Percentiles rank a stretch among this genome's conserved stretches.
These are phyloP conservation scores for Zygoascus sp. DNA, from an alignment of 1,139 yeast species.

Conservation along the genomic window DNA sequence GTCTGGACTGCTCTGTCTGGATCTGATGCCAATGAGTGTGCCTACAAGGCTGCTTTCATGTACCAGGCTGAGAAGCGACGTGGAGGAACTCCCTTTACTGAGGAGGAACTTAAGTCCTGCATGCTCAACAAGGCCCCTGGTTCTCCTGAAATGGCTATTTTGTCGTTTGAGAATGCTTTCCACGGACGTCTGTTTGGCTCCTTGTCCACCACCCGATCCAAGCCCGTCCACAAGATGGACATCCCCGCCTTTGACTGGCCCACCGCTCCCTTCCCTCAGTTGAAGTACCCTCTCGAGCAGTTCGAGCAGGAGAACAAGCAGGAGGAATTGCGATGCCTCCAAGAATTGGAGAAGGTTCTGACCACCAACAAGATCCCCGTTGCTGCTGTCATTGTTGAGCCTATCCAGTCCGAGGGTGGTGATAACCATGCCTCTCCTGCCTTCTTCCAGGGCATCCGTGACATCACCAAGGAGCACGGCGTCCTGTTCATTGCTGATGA, in stretches of 20 bases:
- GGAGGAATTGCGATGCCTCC: constrained; percentile 68
- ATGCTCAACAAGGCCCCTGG: constrained; percentile 73
- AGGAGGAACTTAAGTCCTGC: constrained; percentile 56
- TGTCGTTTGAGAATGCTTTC: constrained; percentile 71
- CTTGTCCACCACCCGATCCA: constrained; percentile 71
- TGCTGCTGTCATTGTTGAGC: constrained; percentile 74
- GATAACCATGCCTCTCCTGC: constrained; percentile 74
- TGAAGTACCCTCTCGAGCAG: constrained; percentile 66
- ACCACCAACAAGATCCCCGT: constrained; percentile 59
- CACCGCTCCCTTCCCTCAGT: constrained; percentile 72
- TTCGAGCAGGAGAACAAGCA: constrained; percentile 50
- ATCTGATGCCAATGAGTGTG: constrained; percentile 80
- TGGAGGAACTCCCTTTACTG: constrained; percentile 45
- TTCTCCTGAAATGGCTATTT: constrained; percentile 63
- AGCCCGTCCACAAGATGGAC: constrained; percentile 79
- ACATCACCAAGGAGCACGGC: constrained; percentile 61
- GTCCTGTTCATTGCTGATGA: constrained; percentile 73
- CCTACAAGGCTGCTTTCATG: constrained; percentile 79
- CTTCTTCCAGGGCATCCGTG: constrained; percentile 76
- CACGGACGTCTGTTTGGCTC: constrained; percentile 82
- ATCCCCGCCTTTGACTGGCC: constrained; percentile 87
- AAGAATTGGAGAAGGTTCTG: constrained; percentile 52
- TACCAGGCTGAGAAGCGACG: constrained; percentile 64
- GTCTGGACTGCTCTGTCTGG: constrained; percentile 76
- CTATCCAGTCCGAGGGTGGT: constrained; percentile 85